Percentiles rank a stretch among this genome's conserved stretches.
phyloP scores from a whole-genome alignment of 2,329 filamentous ascomycete genomes.

The Cercospora canescens region DNA sequence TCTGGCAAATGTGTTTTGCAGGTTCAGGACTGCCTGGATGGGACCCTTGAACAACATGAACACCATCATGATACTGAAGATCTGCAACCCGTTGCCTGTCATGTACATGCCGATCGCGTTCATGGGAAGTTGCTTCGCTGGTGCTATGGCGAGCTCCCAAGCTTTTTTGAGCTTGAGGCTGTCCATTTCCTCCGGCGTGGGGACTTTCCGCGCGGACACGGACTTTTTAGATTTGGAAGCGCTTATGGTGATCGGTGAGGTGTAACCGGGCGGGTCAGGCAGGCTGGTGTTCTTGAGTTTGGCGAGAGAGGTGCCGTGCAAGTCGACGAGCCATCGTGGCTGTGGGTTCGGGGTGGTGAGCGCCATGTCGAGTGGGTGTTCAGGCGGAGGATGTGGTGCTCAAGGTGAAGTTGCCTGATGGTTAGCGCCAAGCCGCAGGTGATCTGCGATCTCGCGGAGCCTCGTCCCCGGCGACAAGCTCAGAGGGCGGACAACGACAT shows the following conservation, averaged over 20 bases:
- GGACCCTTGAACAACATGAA: slow-evolving; percentile 99
- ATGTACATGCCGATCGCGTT: slow-evolving; percentile 99
- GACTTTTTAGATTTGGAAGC: slow-evolving; percentile 26
- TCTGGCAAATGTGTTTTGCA: slow-evolving; percentile 84
- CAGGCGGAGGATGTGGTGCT: not conserved
- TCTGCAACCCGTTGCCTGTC: slow-evolving; percentile 96
- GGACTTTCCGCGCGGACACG: slow-evolving; percentile 58
- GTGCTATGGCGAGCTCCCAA: slow-evolving; percentile 93
- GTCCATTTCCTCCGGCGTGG: slow-evolving; percentile 83
- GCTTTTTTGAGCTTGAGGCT: slow-evolving; percentile 97
- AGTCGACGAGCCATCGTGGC: slow-evolving; percentile 80
- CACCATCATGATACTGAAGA: slow-evolving; percentile 99
- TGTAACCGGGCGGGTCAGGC: slow-evolving; percentile 84
- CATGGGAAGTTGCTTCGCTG: slow-evolving; percentile 94
- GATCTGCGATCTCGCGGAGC: slow-evolving; percentile 4
- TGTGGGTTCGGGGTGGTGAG: slow-evolving; percentile 44
- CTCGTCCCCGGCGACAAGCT: slow-evolving; percentile 4
- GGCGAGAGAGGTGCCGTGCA: slow-evolving; percentile 67
- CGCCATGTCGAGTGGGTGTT: slow-evolving; percentile 22
- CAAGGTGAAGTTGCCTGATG: slow-evolving; percentile 4
- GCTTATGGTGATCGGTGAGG: slow-evolving; percentile 41
- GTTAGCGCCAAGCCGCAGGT: slow-evolving; percentile 5
- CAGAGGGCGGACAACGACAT: not conserved
- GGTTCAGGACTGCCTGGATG: slow-evolving; percentile 76
- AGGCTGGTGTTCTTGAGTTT: slow-evolving; percentile 69